phyloP scores from a whole-genome alignment of 345 rosid genomes.

The Linum trigynum region DNA sequence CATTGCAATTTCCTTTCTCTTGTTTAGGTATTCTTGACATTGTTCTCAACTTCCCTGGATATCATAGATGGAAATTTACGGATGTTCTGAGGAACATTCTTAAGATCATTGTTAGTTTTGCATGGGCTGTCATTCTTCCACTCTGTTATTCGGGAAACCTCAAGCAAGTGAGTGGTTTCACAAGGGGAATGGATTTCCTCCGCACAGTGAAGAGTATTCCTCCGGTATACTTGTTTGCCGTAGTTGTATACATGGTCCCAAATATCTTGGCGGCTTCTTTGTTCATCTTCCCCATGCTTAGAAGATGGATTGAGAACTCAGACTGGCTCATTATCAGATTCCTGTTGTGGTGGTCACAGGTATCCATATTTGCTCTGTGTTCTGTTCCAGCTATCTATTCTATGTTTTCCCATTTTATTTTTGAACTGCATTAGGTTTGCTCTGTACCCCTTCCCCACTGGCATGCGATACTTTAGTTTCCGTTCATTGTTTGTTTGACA shows the following conservation, averaged over 20 bases:
- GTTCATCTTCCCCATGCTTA: constrained; percentile 43
- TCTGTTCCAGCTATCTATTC: not conserved
- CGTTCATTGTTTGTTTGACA: not conserved
- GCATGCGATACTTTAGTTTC: not conserved
- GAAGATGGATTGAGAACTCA: constrained; percentile 42
- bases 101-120: constrained; percentile 39
- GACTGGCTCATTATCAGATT: constrained; percentile 36
- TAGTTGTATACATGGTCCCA: constrained; percentile 43
- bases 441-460: not conserved
- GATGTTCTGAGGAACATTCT: constrained; percentile 44
- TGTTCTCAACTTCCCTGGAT: constrained; percentile 43
- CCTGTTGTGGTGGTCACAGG: constrained; percentile 69
- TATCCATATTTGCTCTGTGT: constrained; percentile 13
- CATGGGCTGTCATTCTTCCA: constrained; percentile 45
- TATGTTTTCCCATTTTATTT: not conserved
- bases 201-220: not conserved
- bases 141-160: constrained; percentile 22
- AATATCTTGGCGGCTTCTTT: constrained; percentile 42
- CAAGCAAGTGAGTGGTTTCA: not conserved
- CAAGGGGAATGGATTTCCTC: not conserved
- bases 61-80: constrained; percentile 35
- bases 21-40: constrained; percentile 44
- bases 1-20: constrained; percentile 1
- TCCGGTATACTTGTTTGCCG: constrained; percentile 29
- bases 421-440: not conserved